phyloP scores from a whole-genome alignment of 441 rosid species.

The Gossypium schwendimanii region DNA sequence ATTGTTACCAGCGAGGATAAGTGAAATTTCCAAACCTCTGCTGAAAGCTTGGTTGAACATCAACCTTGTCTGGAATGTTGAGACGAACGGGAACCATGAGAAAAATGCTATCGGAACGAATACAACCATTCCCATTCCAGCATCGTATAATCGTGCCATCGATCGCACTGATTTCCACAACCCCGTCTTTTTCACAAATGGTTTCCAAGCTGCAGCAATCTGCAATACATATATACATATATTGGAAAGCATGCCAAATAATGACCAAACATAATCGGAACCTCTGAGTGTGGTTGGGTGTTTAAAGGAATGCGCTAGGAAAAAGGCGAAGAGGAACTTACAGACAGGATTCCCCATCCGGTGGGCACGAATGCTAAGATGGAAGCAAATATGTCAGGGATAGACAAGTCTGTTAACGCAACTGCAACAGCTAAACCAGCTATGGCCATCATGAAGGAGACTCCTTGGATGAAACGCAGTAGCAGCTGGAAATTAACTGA shows the following conservation, averaged over 20 bases:
- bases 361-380: constrained; percentile 87
- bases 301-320: background rate
- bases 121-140: constrained; percentile 93
- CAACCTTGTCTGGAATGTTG: constrained; percentile 94
- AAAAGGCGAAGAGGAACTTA: constrained; percentile 31
- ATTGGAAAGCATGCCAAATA: background rate
- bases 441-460: constrained; percentile 63
- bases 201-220: constrained; percentile 98
- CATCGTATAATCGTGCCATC: constrained; percentile 77
- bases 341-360: constrained; percentile 94
- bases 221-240: constrained; percentile 16
- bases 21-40: constrained; percentile 88
- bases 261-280: background rate
- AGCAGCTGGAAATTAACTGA: constrained; percentile 96
- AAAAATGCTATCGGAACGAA: constrained; percentile 77
- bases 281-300: background rate
- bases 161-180: constrained; percentile 91
- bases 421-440: constrained; percentile 76
- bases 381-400: constrained; percentile 74
- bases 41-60: constrained; percentile 99
- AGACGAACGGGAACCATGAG: constrained; percentile 96
- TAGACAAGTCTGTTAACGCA: constrained; percentile 35
- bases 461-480: constrained; percentile 83
- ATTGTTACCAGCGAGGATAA: constrained; percentile 94
- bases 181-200: constrained; percentile 65